Base-by-base conservation (phyloP, 176 grass and related monocot genomes). In the Areca catechu region DNA sequence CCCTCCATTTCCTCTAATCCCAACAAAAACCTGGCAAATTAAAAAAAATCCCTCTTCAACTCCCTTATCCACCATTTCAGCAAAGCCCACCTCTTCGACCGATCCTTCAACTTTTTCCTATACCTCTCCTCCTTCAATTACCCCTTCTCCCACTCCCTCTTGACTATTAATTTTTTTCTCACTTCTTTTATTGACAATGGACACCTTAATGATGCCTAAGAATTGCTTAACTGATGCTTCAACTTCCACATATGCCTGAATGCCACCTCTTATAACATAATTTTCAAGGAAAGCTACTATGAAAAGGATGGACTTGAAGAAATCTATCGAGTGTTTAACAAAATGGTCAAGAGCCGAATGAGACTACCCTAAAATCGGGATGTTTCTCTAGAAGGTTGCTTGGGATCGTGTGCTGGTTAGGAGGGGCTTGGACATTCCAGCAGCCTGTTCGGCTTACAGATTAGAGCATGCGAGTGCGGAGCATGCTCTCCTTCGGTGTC, bases 251-350 rank as follows among this genome's bases (percentile, higher is more conserved):
- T 88, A 54, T 72, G 74, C 34, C 61, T 77, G 15, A 96, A 90
- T 64, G 70, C 76, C 59, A 77, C 90, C 17, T 96, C 91, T 20
- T 96, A 84, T 69, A 90, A 96, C 70, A 77, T 87, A 52, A 74
- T 90, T 57, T 68, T 96, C 50, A 89, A 84, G 53, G 80, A 83
- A 25, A 25, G 4, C 0, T 61, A 55, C 1, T 81, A 77, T 15
- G 18, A 22, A 27, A 61, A 48, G 21, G 79, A 80, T 62, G 83
- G 81, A n/a, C 71, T 79, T 15, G 18, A 10, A 4, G 65, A 74
- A 63, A 80, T 80, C 19, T 74, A 63, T 16, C 19, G 0, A 2
- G 52, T 90, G 80, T 54, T 90, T 80, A 77, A 96, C 58, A 80
- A 90, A 90, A 96, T 90, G 83, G 53, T 86, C 58, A 17, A 52